Conservation (phyloP, 1,284 basidiomycete species). For the Entoloma clypeatum region DNA sequence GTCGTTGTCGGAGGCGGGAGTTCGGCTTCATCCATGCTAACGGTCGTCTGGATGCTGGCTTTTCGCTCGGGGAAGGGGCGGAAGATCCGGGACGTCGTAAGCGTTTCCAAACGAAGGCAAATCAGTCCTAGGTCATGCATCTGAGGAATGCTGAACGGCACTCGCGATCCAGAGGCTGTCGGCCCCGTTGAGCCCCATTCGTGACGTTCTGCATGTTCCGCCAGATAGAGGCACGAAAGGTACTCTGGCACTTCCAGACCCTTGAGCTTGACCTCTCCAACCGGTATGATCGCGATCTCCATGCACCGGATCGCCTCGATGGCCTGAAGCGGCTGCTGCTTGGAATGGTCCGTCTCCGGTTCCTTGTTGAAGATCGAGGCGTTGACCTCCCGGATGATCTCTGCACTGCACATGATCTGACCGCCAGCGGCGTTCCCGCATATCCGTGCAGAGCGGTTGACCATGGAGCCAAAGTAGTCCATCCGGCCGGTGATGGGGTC, state of each 20-base stretch:
- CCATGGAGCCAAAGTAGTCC: constrained; percentile 96
- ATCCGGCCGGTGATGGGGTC: constrained; percentile 95
- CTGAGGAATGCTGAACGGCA: constrained; percentile 74
- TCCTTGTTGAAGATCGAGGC: constrained; percentile 55
- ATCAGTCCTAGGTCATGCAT: constrained; percentile 76
- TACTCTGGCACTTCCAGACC: constrained; percentile 90
- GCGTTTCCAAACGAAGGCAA: constrained; percentile 80
- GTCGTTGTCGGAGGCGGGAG: constrained; percentile 23
- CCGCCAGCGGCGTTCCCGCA: constrained; percentile 85
- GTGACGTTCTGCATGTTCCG: constrained; percentile 70
- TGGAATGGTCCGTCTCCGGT: constrained; percentile 53
- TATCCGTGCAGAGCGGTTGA: constrained; percentile 90
- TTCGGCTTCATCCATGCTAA: constrained; percentile 32
- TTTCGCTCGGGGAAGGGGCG: constrained; percentile 46
- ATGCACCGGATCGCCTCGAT: constrained; percentile 74
- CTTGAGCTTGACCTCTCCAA: constrained; percentile 93
- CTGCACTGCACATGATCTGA: constrained; percentile 91
- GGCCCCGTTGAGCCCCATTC: constrained; percentile 45
- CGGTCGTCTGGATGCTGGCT: constrained; percentile 39
- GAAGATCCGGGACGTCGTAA: constrained; percentile 67
- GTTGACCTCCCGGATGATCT: constrained; percentile 84
- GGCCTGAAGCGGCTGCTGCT: constrained; percentile 50
- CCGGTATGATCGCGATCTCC: constrained; percentile 69
- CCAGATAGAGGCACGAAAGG: constrained; percentile 83
- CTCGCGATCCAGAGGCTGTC: constrained; percentile 47